Percentiles rank a stretch among this genome's conserved stretches.
phyloP scores from a whole-genome alignment of 345 rosid genomes.

The Cochlearia excelsa region DNA sequence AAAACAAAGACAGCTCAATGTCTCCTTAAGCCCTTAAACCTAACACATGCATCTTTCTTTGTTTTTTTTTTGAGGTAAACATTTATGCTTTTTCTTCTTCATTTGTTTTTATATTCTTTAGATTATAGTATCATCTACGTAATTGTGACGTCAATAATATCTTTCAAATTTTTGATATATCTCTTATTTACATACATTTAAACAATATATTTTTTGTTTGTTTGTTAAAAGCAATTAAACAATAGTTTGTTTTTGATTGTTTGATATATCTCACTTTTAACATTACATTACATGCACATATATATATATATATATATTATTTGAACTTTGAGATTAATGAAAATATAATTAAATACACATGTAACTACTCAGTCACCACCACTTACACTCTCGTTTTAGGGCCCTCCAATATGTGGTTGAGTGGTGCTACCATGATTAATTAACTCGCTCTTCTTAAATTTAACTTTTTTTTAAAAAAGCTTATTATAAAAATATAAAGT shows the following conservation, averaged over 20 bases:
- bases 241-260: no score
- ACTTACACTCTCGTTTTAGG: not conserved
- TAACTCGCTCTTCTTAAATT: slow-evolving; percentile 26
- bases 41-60: slow-evolving; percentile 33
- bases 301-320: not conserved
- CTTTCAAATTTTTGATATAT: not conserved
- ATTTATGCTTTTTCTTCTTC: slow-evolving; percentile 19
- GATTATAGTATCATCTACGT: not conserved
- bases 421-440: slow-evolving; percentile 29
- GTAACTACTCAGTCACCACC: not conserved
- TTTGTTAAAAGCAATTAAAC: no score
- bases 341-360: not conserved
- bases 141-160: not conserved
- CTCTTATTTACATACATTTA: not conserved
- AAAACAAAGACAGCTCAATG: slow-evolving; percentile 34
- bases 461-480: slow-evolving; percentile 17
- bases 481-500: slow-evolving; percentile 5
- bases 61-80: slow-evolving; percentile 24
- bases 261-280: not conserved
- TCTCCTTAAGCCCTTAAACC: slow-evolving; percentile 31
- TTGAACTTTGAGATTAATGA: not conserved
- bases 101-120: slow-evolving; percentile 17
- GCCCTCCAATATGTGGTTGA: slow-evolving; percentile 19
- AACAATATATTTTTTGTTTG: no score
- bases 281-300: not conserved